Evolutionary conservation across 495 filamentous ascomycete genomes (phyloP), one percentile per base, ranked within the genome.

Genomic region (Tuber calosporum): DNA sequence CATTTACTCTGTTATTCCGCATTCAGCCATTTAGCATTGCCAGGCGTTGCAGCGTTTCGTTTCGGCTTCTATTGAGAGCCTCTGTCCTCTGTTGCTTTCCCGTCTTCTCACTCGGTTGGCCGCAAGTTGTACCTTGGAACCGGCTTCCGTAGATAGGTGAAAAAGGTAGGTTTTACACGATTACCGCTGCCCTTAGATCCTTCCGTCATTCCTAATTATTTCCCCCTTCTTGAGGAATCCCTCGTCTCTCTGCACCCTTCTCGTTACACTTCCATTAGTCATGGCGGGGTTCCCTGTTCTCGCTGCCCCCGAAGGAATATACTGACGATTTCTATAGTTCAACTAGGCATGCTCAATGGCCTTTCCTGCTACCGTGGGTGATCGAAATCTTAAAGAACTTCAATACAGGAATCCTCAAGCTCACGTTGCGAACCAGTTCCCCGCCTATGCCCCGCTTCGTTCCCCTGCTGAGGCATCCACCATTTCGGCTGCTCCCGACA

Each of bases 401-500:
- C 76, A 77, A 48, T 77, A 72, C 70, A 76, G 77, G 66, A 77
- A 74, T 71, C 71, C 74, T 41, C 76, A 81, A 69, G 79, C 72
- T 72, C 79, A 81, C 73, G 75, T 74, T 73, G 72, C 40, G 72
- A 68, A 79, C 71, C 79, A 74, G 48, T 81, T 81, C 79, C 75
- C 79, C 79, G 69, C 79, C 70, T 80, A 81, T 79, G 75, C 79
- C 80, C 80, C 80, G 74, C 80, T 81, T 72, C 80, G 80, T 69
- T 72, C 72, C 22, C 72, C 69, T 70, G 72, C 67, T 71, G 76
- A 79, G 67, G 20, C 74, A 43, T 72, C 79, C 43, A 48, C 76
- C 76, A 74, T 78, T 77, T 78, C 74, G 76, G 73, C 75, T 72
- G 36, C 79, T 68, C 75, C 79, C 69, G 79, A 81, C 69, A 74